Conservation (phyloP, 345 rosid species). For the Euclidium syriacum region DNA sequence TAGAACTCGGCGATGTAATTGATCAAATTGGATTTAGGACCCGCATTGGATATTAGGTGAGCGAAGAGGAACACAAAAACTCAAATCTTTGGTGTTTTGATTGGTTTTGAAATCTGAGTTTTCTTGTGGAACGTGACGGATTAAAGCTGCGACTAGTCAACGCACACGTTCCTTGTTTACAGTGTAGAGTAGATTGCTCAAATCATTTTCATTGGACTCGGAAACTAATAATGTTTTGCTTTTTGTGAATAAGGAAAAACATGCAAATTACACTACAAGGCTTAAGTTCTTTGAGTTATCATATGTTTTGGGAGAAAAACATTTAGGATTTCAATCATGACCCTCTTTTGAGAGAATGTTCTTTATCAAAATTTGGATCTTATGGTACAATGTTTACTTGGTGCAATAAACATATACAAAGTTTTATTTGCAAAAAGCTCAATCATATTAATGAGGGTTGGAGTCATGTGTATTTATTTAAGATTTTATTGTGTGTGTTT, state of each 20-base stretch:
- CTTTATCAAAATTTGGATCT: too few relatives aligned
- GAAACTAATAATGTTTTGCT: neutral
- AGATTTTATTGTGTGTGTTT: too few relatives aligned
- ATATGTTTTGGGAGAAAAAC: too few relatives aligned
- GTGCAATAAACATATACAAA: too few relatives aligned
- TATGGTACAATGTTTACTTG: too few relatives aligned
- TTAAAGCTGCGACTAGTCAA: constrained; percentile 25
- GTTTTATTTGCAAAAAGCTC: too few relatives aligned
- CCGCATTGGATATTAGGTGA: neutral
- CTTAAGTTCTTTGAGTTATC: too few relatives aligned
- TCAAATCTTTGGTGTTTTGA: neutral
- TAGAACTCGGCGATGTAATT: neutral
- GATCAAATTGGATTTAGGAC: neutral
- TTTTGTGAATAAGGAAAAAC: neutral
- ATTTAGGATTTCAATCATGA: too few relatives aligned
- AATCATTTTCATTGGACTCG: constrained; percentile 5
- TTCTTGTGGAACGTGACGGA: constrained; percentile 13
- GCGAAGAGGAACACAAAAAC: neutral
- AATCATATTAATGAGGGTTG: too few relatives aligned
- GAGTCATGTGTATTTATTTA: too few relatives aligned
- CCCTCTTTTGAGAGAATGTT: too few relatives aligned
- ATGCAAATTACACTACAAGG: neutral
- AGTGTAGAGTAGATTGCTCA: constrained; percentile 13
- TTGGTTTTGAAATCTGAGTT: constrained; percentile 29
- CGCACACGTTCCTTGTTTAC: constrained; percentile 6